Evolutionary conservation across 805 yeast species (phyloP), one percentile per base, ranked within the genome.

Genomic region (Ogataea sp.): DNA sequence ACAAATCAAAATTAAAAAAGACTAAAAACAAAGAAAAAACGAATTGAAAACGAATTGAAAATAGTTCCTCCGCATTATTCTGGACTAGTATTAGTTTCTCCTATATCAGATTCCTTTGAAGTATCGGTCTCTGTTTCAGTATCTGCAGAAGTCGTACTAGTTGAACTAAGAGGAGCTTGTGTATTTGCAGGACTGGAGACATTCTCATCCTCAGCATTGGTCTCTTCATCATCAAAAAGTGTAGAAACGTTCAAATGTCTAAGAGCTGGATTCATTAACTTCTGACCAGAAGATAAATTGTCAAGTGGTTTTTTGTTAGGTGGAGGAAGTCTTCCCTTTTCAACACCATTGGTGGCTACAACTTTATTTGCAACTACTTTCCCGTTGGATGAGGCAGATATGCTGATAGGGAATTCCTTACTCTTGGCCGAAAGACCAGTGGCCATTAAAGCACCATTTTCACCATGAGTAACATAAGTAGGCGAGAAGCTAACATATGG

Each of bases 221-320:
- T n/a, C n/a, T n/a, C n/a, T n/a, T n/a, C 18, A 34, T 43, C 49
- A 20, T 48, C 52, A 29, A 46, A 50, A 2, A 52, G 38, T 21
- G 44, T 43, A 28, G 50, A 51, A 27, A 50, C 34, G 28, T 51
- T 50, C 29, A 52, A 38, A 37, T 52, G 57, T 39, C 51, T 52
- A 17, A 52, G 34, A 3, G 51, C 46, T 9, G 57, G 57, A 32
- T 52, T 52, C 45, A 47, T 41, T 48, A 14, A 43, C 38, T 16
- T 31, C 14, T 1, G 27, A 14, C 11, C 30, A 23, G 14, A 21
- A 32, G 32, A 17, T 16, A 16, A 16, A 17, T 17, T 30, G 15
- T 6, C 21, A 11, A 17, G 16, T 30, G 3, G 9, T 16, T 29
- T 15, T 15, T 6, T 16, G 10, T n/a, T n/a, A n/a, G n/a, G n/a